Base-by-base conservation (phyloP, 2,329 filamentous ascomycete species). In the Endothia cerciana region DNA sequence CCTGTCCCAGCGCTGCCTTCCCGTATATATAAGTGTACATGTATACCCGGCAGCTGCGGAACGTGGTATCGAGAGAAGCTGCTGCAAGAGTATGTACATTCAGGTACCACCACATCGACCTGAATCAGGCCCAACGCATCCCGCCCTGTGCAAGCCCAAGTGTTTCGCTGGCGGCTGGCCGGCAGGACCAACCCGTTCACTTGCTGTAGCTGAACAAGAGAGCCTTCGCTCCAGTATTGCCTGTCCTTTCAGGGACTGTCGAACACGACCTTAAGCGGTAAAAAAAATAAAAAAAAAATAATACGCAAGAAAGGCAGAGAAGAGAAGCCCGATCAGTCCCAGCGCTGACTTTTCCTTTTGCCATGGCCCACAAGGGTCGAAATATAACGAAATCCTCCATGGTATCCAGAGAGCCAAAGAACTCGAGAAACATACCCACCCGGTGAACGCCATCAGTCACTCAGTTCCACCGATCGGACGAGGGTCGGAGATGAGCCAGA, bases 351-450 rank as follows among this genome's bases (percentile, higher is more conserved):
- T 59, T 19, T 2, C 22, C 40, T 45, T 59, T 59, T 28, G 38
- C 57, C 57, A 59, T 45, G 38, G 57, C 33, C 57, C 38, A 45
- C 15, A 11, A 17, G 25, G 11, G 13, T 58, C 36, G 13, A 30
- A 28, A 58, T 7, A 57, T 13, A 4, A 41, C 11, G 3, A 33
- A 33, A 33, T 40, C 67, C 55, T 57, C 62, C 62, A 60, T 64
- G 63, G 57, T 65, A 65, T 65, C 57, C 56, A 36, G 55, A 65
- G 19, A 28, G n/a, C n/a, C 15, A 53, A 28, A 30, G 3, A 30
- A 19, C 57, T 19, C 17, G 45, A 45, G 8, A 59, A 25, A 25
- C 15, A 36, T 28, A 40, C n/a, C 38, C 25, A 45, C 15, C 57
- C 57, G 13, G 40, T 41, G 22, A 59, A 59, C 40, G 57, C 40